These are phyloP conservation scores for Diplocarpon rosae DNA, from an alignment of 2,329 filamentous ascomycete genomes.

Conservation along the genomic window DNA sequence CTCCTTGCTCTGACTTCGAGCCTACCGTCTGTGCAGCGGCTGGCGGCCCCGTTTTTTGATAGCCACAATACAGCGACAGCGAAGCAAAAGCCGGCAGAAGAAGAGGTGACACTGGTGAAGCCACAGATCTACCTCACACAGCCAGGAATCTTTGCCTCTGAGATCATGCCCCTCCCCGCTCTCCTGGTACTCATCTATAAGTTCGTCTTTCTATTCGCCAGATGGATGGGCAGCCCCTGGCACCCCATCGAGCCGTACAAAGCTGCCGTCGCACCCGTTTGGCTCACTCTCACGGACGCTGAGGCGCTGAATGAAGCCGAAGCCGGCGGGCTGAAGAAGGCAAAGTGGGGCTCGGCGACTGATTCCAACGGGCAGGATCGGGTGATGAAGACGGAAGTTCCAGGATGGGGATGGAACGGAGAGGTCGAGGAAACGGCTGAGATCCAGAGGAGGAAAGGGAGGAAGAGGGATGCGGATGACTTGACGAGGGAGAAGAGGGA, in stretches of 20 bases:
- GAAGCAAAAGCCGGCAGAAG: conserved; percentile 13
- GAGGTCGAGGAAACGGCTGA: conserved; percentile 34
- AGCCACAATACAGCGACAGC: conserved; percentile 20
- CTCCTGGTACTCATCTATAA: conserved; percentile 62
- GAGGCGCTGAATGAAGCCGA: conserved; percentile 47
- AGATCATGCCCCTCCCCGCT: conserved; percentile 63
- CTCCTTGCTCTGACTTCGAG: conserved; percentile 63
- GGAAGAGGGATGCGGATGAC: conserved; percentile 47
- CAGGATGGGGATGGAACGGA: conserved; percentile 72
- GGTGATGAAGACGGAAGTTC: conserved; percentile 70
- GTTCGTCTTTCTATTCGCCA: conserved; percentile 56
- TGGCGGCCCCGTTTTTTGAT: conserved; percentile 46
- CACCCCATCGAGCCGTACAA: conserved; percentile 67
- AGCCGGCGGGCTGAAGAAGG: conserved; percentile 36
- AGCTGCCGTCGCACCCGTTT: conserved; percentile 66
- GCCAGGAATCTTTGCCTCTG: conserved; percentile 76
- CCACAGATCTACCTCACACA: conserved; percentile 71
- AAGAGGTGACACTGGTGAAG: conserved; percentile 18
- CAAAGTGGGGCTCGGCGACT: conserved; percentile 78
- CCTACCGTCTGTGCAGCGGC: conserved; percentile 50
- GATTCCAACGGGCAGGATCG: conserved; percentile 45
- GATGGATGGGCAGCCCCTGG: conserved; percentile 80
- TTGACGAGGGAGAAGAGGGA: conserved; percentile 48
- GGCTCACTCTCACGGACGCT: conserved; percentile 61
- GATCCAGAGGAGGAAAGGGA: conserved; percentile 41